Evolutionary conservation across 2,329 filamentous ascomycete genomes (phyloP), one percentile per base, ranked within the genome.

Genomic region (Dendrostoma leiphaemia): DNA sequence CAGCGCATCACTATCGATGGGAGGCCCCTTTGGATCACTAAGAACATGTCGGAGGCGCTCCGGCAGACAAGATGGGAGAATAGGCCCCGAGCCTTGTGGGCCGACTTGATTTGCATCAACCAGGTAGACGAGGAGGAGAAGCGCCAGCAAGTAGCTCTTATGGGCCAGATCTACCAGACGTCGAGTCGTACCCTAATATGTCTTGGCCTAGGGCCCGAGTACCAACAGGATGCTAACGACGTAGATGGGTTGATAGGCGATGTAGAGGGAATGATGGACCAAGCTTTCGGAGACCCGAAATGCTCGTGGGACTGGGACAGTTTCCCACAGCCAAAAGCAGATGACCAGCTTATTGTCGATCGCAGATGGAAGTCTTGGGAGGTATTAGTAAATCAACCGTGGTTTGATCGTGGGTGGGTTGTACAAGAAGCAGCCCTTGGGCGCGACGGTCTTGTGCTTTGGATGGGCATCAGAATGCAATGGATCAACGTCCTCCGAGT

Each of bases 351-450:
- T 4, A 3, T 48, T 15, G 6, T 5, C 8, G 44, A 37, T 5
- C 0, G 2, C 3, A 28, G 51, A 13, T 53, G 51, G 51, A 6
- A 31, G 3, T 48, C 35, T 3, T 48, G 34, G 26, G 2, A 2
- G 1, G 9, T 19, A 34, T 10, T 53, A n/a, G 13, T 8, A 26
- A 3, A 3, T 5, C 34, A 48, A 6, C 19, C 44, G 4, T 53
- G 45, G 35, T 53, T 53, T 15, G 0, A 2, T 0, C 51, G 51
- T 17, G 51, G 51, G n/a, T 53, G 51, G 51, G 51, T 53, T 15
- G 51, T 53, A 19, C 51, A 53, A n/a, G 51, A 53, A 32, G 51
- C 45, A 34, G 51, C 44, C 19, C 32, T 53, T 21, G 35, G 44
- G 6, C 35, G 17, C 8, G 45, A 48, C 9, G 24, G 12, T n/a